Evolutionary conservation across 2,329 filamentous ascomycete species (phyloP), one percentile per base, ranked within the genome.

Genomic region (Fusarium beomiforme): DNA sequence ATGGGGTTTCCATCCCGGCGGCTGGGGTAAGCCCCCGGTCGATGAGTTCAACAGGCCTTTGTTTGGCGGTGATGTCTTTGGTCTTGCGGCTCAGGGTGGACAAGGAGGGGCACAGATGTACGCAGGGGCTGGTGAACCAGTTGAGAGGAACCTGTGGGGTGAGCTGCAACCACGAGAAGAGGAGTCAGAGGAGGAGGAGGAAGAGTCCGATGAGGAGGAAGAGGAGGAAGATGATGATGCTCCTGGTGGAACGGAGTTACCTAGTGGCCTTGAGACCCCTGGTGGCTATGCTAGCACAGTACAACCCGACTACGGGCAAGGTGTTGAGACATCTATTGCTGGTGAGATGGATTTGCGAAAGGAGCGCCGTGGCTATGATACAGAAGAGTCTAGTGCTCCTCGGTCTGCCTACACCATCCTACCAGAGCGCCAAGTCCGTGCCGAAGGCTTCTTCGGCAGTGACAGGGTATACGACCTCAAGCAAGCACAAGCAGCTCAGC

Each of bases 1-100:
- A 62, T 99, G 96, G 96, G 96, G 96, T 4, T 99, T 97, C 81
- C 93, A 95, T 74, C 94, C 95, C 11, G 96, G 96, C 65, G 95
- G 95, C 66, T 99, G 95, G 85, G 96, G 96, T 54, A 98, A 98
- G 80, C 95, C 96, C 1, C 96, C 96, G 0, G 91, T 97, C 2
- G 95, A 98, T 78, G 96, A 98, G 75, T 93, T 93, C 80, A 97
- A 97, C 80, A 87, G 93, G 54, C 95, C 96, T 1, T 85, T 98
- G 6, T 98, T 95, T 78, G 96, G 95, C 56, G 95, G 96, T 73
- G 96, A 99, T 80, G 93, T 98, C 24, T 98, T 97, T 78, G 96
- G 96, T 65, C 89, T 97, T 50, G 85, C 85, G 24, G 81, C 81
- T 7, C 81, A 81, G 44, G 81, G 79, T n/a, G 77, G 77, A 29